Evolutionary conservation across 768 basidiomycete species (phyloP).

Genomic region (Hortiboletus flavorubellus): DNA sequence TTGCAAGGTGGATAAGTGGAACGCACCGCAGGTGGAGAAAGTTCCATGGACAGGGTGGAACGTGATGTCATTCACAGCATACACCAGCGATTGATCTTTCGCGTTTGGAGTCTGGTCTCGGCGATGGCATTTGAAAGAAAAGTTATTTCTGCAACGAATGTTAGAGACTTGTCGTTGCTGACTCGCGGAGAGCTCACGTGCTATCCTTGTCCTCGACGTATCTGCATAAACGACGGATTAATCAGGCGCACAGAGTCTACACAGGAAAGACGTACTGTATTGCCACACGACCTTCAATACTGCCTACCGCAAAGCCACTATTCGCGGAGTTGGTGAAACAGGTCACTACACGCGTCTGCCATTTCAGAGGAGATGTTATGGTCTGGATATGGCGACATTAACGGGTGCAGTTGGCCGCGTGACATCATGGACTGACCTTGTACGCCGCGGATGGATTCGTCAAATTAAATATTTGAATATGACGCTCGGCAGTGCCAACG

Average conservation of each 20-base stretch:
- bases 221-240: conserved; percentile 37
- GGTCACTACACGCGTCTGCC: conserved; percentile 86
- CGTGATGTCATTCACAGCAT: conserved; percentile 80
- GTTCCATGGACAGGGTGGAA: conserved; percentile 86
- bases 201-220: conserved; percentile 84
- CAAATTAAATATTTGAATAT: conserved; percentile 87
- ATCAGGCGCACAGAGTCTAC: background rate
- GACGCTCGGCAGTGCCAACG: conserved; percentile 89
- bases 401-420: background rate
- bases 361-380: conserved; percentile 83
- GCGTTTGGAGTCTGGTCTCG: conserved; percentile 51
- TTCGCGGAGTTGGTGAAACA: conserved; percentile 68
- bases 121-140: conserved; percentile 85
- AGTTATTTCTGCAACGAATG: conserved; percentile 55
- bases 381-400: conserved; percentile 43
- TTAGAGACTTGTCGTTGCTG: background rate
- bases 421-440: conserved; percentile 49
- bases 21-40: conserved; percentile 72
- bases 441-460: conserved; percentile 74
- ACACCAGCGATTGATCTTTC: conserved; percentile 70
- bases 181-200: conserved; percentile 40
- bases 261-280: conserved; percentile 70
- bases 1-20: conserved; percentile 18
- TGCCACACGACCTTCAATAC: conserved; percentile 88
- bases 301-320: conserved; percentile 80